Evolutionary conservation across 2,329 filamentous ascomycete genomes (phyloP), one percentile per base, ranked within the genome.

Genomic region (Fusarium mangiferae): DNA sequence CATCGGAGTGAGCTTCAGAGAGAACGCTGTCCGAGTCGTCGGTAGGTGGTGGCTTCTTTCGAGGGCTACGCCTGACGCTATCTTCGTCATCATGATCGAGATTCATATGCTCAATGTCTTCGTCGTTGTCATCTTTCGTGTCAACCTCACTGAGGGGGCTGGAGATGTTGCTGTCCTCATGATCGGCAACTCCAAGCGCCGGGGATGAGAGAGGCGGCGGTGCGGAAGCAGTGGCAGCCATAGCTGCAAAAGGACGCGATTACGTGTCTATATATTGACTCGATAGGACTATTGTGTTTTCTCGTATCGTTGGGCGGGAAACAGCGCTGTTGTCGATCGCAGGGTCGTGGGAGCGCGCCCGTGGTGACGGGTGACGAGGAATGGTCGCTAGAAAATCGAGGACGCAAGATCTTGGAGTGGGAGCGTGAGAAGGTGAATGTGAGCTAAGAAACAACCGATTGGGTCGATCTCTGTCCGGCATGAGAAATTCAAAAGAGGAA

Each of bases 71-170:
- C 62, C 78, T 81, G 12, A 78, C 75, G 36, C 75, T 77, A 13
- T 81, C 78, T 59, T 78, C 79, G 54, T 81, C 81, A 46, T 80
- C 83, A 67, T 79, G 81, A 70, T 85, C 83, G 52, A 87, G 82
- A 69, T 85, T 84, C 81, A 89, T 87, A 69, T 89, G 89, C 60
- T 92, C 92, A 71, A 89, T 86, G 56, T 90, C 90, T 56, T 93
- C 92, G 72, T 93, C 90, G 58, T 94, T 92, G 48, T 86, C 88
- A 71, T 94, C 91, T 78, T 90, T 90, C 78, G 97, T 94, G 79
- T 95, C 95, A 64, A 97, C 93, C 78, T 98, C 96, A 84, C 94
- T 98, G 77, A 98, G 87, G 78, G 95, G 96, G 83, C 96, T 98
- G 44, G 95, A 98, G 60, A 93, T 87, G 81, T 91, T 91, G 81